These are phyloP conservation scores for Cajanus cajan DNA, from an alignment of 306 rosid species.

Conservation along the genomic window DNA sequence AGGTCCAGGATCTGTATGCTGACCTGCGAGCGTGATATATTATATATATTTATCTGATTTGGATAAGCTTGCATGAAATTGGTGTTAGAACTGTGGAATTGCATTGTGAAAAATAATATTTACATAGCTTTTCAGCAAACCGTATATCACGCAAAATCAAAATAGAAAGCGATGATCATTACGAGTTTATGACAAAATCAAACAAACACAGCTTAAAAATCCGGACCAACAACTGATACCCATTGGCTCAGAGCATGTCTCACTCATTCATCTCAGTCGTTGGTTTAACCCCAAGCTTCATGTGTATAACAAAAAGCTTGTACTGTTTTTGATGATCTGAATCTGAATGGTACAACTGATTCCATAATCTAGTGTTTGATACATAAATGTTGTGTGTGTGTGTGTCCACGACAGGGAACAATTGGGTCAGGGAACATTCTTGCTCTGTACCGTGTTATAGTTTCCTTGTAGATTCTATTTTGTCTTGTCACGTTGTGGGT, in stretches of 20 bases:
- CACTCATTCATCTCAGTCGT: not conserved
- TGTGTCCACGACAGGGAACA: not conserved
- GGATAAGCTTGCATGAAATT: too few species aligned
- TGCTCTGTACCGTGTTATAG: not conserved
- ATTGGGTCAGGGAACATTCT: not conserved
- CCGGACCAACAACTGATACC: too few species aligned
- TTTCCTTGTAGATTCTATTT: not conserved
- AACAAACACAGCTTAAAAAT: too few species aligned
- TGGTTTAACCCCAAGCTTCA: not conserved
- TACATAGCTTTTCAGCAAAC: too few species aligned
- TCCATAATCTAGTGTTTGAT: not conserved
- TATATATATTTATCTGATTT: too few species aligned
- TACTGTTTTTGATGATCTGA: not conserved
- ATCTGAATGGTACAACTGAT: not conserved
- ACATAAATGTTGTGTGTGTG: not conserved
- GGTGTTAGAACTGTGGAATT: too few species aligned
- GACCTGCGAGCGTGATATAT: too few species aligned
- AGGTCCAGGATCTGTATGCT: too few species aligned
- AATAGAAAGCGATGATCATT: too few species aligned
- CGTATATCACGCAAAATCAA: too few species aligned
- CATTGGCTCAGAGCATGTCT: not conserved
- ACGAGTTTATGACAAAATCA: too few species aligned
- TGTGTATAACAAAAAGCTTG: not conserved
- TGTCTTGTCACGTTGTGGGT: not conserved
- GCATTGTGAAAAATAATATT: too few species aligned